Evolutionary conservation across 75 land plant genomes (phyloP), one percentile per base, ranked within the genome.

Genomic region (Sequoia sempervirens): DNA sequence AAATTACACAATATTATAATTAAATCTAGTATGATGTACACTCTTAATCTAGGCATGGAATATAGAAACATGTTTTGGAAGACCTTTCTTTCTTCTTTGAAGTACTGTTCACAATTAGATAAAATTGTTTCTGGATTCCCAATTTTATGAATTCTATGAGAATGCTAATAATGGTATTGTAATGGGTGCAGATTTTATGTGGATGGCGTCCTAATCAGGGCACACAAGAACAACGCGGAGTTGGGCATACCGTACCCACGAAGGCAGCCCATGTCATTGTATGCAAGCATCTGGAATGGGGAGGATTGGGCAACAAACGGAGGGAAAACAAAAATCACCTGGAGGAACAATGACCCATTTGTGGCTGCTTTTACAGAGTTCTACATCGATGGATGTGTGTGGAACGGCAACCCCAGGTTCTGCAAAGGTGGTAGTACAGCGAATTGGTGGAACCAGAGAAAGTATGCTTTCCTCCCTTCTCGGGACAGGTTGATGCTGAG

Each of bases 281-380:
- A 72, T 34, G 84, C 84, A 9, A 86, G 79, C 84, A 32, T 87
- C 26, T 87, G 87, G 87, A 54, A 87, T n/a, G 88, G 88, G 37
- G 74, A 53, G 30, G 46, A 41, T 11, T 87, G 88, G 88, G 88
- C 88, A 12, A 87, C 88, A 2, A 81, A 86, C 17, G 88, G 88
- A 2, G 88, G 88, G 0, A 70, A 68, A 18, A 81, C 80, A 10
- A 80, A 69, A 53, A 69, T 86, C 83, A 37, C 69, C n/a, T 87
- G 88, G 88, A 79, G 40, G 47, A 30, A 32, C 15, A 32, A 50
- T 15, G 34, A 56, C 0, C 88, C 88, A 5, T 87, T 87, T 56
- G 66, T 81, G 23, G 88, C 83, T 11, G 53, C 58, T 2, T 86
- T 81, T 80, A 52, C 72, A 64, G 81, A 73, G 15, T 81, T 87